Conservation (phyloP, 352 stramenopile genomes). For the Phytophthora nicotianae region DNA sequence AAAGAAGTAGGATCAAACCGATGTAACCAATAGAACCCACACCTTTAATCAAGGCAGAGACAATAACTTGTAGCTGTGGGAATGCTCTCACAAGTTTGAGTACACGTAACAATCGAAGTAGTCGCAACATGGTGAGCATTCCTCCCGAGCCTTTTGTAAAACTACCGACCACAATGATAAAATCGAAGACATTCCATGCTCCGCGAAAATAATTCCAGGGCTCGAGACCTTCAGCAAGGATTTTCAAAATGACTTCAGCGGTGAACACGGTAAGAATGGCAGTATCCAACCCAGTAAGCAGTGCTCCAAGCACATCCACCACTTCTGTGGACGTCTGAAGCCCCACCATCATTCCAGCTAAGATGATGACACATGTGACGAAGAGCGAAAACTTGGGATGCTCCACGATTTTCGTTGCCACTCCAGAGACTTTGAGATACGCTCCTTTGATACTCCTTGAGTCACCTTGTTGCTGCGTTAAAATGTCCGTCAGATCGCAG, state of each 20-base stretch:
- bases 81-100: conserved; percentile 90
- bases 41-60: conserved; percentile 89
- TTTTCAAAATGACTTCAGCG: conserved; percentile 76
- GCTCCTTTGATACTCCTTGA: conserved; percentile 50
- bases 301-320: conserved; percentile 49
- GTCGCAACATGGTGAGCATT: conserved; percentile 84
- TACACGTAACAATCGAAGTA: conserved; percentile 83
- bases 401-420: conserved; percentile 61
- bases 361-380: conserved; percentile 79
- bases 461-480: conserved; percentile 55
- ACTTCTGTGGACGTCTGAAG: conserved; percentile 73
- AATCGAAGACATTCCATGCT: conserved; percentile 86
- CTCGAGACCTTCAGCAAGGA: conserved; percentile 75
- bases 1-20: conserved; percentile 85
- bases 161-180: conserved; percentile 83
- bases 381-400: conserved; percentile 64
- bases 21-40: conserved; percentile 91
- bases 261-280: conserved; percentile 81
- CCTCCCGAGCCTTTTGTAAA: conserved; percentile 68
- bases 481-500: conserved; percentile 69
- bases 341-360: conserved; percentile 78
- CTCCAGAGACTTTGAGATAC: conserved; percentile 50
- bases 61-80: conserved; percentile 89
- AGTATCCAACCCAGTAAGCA: conserved; percentile 60
- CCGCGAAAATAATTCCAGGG: conserved; percentile 81